Conservation (phyloP, 345 rosid genomes). For the Populus simonii region DNA sequence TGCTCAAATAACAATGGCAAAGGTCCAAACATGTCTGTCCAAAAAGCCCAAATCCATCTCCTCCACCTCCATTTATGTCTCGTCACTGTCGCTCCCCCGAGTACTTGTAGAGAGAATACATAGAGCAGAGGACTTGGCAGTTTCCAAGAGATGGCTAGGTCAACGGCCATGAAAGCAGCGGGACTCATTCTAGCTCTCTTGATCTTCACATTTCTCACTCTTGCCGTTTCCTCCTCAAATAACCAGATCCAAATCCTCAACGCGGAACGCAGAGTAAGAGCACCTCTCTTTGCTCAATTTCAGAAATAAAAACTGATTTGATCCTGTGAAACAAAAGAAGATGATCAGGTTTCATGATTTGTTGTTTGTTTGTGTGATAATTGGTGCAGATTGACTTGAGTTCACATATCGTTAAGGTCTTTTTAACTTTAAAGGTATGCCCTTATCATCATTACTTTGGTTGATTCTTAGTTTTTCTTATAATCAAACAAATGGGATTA, state of each 20-base stretch:
- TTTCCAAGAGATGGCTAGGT: not conserved
- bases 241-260: slow-evolving; percentile 62
- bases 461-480: not conserved
- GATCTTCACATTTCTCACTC: slow-evolving; percentile 33
- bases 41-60: not conserved
- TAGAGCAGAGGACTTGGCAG: not conserved
- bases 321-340: not conserved
- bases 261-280: slow-evolving; percentile 85
- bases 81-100: not conserved
- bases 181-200: slow-evolving; percentile 29
- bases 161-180: slow-evolving; percentile 44
- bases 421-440: slow-evolving; percentile 82
- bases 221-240: slow-evolving; percentile 36
- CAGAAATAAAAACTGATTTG: not conserved
- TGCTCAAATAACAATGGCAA: not conserved
- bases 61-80: not conserved
- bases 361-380: slow-evolving; percentile 9
- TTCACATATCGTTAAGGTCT: slow-evolving; percentile 79
- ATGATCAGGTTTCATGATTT: not conserved
- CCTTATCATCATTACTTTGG: slow-evolving; percentile 1
- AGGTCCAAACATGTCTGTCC: not conserved
- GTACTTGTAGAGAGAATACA: not conserved
- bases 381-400: slow-evolving; percentile 84
- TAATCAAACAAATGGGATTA: not conserved
- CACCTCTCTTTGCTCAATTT: not conserved